A percentile compares a stretch with the other conserved stretches of the same genome.
Evolutionary conservation across 1,139 yeast species (phyloP).

Genomic region (Blastobotrys illinoisensis): DNA sequence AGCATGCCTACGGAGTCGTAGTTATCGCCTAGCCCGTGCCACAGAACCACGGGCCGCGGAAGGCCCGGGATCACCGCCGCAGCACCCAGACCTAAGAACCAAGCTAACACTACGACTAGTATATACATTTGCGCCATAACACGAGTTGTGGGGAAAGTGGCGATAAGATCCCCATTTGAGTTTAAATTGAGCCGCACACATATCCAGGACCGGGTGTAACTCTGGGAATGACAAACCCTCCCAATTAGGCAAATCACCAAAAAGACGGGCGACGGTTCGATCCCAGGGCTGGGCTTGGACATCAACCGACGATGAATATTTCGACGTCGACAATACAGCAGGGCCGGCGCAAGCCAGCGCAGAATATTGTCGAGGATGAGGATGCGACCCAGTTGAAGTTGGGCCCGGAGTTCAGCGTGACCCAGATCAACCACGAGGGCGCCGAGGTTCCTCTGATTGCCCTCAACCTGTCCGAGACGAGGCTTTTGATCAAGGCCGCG

Average conservation of each 20-base stretch:
- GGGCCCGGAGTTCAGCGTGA: constrained; percentile 86
- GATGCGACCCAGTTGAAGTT: constrained; percentile 80
- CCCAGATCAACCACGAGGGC: constrained; percentile 77
- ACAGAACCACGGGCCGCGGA: constrained; percentile 54
- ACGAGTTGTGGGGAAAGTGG: neutral
- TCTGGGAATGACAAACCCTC: neutral
- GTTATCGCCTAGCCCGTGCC: constrained; percentile 85
- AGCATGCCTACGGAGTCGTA: constrained; percentile 60
- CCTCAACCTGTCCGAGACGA: constrained; percentile 80
- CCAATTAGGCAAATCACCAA: neutral
- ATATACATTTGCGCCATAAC: neutral
- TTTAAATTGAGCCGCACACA: neutral
- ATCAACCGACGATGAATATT: constrained; percentile 55
- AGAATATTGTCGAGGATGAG: constrained; percentile 57
- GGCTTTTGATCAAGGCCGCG: constrained; percentile 86
- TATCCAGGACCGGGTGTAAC: neutral
- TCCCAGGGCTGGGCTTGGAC: neutral
- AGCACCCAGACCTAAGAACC: neutral
- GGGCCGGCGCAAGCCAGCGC: constrained; percentile 71
- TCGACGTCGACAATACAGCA: constrained; percentile 86
- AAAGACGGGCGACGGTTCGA: neutral
- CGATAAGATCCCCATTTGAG: neutral
- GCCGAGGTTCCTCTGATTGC: constrained; percentile 74
- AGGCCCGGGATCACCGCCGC: neutral
- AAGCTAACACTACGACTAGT: neutral